Evolutionary conservation across 345 rosid species (phyloP).

Genomic region (Theobroma cacao): DNA sequence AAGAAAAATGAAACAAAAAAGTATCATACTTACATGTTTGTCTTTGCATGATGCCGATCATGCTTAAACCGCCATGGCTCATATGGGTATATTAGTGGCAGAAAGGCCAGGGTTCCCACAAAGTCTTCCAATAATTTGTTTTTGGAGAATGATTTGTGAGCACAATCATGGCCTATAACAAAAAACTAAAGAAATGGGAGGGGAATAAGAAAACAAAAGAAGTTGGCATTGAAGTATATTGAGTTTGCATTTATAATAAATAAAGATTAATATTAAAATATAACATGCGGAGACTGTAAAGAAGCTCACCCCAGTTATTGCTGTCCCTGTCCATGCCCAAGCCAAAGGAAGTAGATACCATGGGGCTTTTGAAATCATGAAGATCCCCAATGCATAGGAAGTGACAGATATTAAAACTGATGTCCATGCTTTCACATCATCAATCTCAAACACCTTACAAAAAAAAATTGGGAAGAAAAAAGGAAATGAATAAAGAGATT

Average conservation of each 20-base stretch:
- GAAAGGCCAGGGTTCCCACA: constrained; percentile 87
- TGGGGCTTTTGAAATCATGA: constrained; percentile 83
- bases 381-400: constrained; percentile 78
- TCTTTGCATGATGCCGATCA: constrained; percentile 91
- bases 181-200: constrained; percentile 56
- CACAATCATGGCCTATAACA: constrained; percentile 99
- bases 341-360: constrained; percentile 95
- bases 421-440: constrained; percentile 83
- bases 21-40: constrained; percentile 65
- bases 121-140: constrained; percentile 90
- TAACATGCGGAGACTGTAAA: background rate
- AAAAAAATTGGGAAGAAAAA: constrained; percentile 10
- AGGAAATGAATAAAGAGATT: background rate
- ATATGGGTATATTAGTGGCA: constrained; percentile 88
- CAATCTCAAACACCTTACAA: constrained; percentile 80
- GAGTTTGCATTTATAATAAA: background rate
- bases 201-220: constrained; percentile 10
- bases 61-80: constrained; percentile 99
- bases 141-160: constrained; percentile 89
- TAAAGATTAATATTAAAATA: background rate
- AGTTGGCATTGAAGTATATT: constrained; percentile 13
- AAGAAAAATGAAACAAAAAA: constrained; percentile 8
- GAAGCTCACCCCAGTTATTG: constrained; percentile 73
- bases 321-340: constrained; percentile 99
- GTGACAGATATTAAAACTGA: constrained; percentile 73